phyloP scores from a whole-genome alignment of 352 stramenopile genomes.

The Blastocystis sp. region DNA sequence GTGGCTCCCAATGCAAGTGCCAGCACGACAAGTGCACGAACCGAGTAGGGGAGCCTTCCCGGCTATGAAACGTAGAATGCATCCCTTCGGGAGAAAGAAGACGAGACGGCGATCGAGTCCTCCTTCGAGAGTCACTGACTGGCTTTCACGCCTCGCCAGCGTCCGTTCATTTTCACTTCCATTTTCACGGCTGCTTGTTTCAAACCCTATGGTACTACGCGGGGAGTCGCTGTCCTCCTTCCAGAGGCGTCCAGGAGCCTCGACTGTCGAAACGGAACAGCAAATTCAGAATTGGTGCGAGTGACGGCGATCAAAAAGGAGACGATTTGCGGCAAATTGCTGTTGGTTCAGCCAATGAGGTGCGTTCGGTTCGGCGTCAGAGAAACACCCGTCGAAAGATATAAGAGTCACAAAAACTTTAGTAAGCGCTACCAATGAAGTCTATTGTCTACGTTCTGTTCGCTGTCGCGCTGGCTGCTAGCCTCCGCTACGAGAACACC shows the following conservation, averaged over 20 bases:
- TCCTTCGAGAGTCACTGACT: neutral
- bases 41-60: neutral
- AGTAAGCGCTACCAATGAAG: slow-evolving; percentile 53
- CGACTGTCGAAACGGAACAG: too few species aligned
- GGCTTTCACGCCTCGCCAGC: too few species aligned
- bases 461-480: slow-evolving; percentile 41
- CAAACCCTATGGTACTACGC: neutral
- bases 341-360: neutral
- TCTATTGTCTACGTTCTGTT: slow-evolving; percentile 53
- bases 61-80: neutral
- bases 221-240: too few species aligned
- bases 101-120: slow-evolving; percentile 42
- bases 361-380: neutral
- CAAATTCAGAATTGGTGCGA: too few species aligned
- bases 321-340: too few species aligned
- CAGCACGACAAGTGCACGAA: slow-evolving; percentile 7
- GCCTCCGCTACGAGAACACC: slow-evolving; percentile 36
- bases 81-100: neutral
- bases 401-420: neutral
- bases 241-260: too few species aligned
- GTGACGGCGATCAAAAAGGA: too few species aligned
- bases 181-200: neutral
- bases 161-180: too few species aligned
- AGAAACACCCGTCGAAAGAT: neutral
- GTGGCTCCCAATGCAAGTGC: neutral